Percentiles rank a stretch among this genome's conserved stretches.
Evolutionary conservation across 2,329 filamentous ascomycete genomes (phyloP).

Genomic region (Pyrenophora tritici-repentis): DNA sequence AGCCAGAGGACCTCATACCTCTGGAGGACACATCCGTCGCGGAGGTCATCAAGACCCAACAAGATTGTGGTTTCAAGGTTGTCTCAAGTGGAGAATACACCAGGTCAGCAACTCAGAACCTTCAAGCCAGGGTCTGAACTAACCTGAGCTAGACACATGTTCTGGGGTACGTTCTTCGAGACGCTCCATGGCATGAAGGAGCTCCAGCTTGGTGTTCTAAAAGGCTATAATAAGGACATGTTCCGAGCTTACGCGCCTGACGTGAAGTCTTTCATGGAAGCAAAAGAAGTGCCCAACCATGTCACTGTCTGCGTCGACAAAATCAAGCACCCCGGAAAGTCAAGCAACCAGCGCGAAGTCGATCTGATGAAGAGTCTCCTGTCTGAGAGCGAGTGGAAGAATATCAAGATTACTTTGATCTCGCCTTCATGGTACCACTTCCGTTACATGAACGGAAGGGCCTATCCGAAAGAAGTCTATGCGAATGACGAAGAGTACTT

Average conservation of each 20-base stretch:
- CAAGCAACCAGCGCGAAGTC: constrained; percentile 63
- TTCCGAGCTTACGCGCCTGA: constrained; percentile 66
- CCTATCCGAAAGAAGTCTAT: constrained; percentile 54
- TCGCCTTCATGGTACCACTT: constrained; percentile 73
- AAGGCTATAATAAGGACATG: constrained; percentile 57
- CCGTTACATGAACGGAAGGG: constrained; percentile 60
- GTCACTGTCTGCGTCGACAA: constrained; percentile 63
- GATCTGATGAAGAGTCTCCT: constrained; percentile 64
- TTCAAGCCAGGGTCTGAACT: constrained; percentile 7
- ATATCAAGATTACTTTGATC: constrained; percentile 71
- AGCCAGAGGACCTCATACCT: constrained; percentile 53
- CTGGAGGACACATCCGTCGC: constrained; percentile 70
- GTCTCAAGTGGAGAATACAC: constrained; percentile 73
- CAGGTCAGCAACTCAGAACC: constrained; percentile 22
- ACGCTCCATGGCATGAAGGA: constrained; percentile 61
- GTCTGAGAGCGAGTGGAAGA: constrained; percentile 64
- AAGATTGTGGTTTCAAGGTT: constrained; percentile 64
- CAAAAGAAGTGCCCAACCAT: constrained; percentile 58
- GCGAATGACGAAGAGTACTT: constrained; percentile 55
- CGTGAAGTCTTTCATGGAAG: constrained; percentile 65
- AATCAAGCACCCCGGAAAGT: constrained; percentile 61
- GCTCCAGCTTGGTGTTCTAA: constrained; percentile 49
- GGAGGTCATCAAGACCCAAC: constrained; percentile 68
- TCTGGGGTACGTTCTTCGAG: constrained; percentile 63
- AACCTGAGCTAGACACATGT: constrained; percentile 51